Conservation (phyloP, 2,329 filamentous ascomycete genomes). For the Pseudonectria buxi region DNA sequence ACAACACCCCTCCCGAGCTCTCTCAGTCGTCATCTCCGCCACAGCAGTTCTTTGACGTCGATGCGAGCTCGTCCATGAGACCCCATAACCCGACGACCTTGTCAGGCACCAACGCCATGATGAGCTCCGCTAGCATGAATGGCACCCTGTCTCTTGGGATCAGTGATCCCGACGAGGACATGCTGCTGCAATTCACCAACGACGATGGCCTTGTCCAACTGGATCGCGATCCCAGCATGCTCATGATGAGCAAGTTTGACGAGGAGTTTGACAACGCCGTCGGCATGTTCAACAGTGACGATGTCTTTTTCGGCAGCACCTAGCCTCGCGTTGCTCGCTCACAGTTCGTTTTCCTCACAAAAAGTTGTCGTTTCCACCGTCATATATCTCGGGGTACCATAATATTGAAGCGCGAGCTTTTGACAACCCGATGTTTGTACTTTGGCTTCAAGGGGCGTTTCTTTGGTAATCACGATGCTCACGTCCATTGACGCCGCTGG, state of each 20-base stretch:
- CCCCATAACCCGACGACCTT: conserved; percentile 26
- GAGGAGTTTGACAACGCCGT: conserved; percentile 44
- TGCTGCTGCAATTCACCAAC: conserved; percentile 36
- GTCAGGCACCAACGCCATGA: conserved; percentile 25
- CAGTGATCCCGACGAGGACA: conserved; percentile 37
- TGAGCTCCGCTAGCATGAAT: conserved; percentile 27
- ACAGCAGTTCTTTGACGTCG: conserved; percentile 41
- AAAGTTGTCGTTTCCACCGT: conserved; percentile 7
- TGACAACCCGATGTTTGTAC: conserved; percentile 1
- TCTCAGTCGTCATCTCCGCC: conserved; percentile 55
- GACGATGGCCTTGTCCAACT: conserved; percentile 37
- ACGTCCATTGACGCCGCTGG: conserved; percentile 9
- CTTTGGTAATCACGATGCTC: conserved; percentile 16
- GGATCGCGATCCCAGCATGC: conserved; percentile 40
- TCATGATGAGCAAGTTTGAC: conserved; percentile 48
- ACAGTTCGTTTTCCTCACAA: conserved; percentile 4
- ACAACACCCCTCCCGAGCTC: conserved; percentile 53
- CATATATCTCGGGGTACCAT: conserved; percentile 6
- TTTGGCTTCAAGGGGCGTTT: conserved; percentile 5
- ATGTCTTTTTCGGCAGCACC: conserved; percentile 43
- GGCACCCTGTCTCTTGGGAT: conserved; percentile 27
- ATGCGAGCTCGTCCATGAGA: conserved; percentile 30
- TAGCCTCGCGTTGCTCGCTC: conserved; percentile 8
- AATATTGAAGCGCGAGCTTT: conserved; percentile 3
- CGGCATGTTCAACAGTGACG: conserved; percentile 46